Evolutionary conservation across 176 grass and related monocot species (phyloP).

Genomic region (Neostapfia colusana): DNA sequence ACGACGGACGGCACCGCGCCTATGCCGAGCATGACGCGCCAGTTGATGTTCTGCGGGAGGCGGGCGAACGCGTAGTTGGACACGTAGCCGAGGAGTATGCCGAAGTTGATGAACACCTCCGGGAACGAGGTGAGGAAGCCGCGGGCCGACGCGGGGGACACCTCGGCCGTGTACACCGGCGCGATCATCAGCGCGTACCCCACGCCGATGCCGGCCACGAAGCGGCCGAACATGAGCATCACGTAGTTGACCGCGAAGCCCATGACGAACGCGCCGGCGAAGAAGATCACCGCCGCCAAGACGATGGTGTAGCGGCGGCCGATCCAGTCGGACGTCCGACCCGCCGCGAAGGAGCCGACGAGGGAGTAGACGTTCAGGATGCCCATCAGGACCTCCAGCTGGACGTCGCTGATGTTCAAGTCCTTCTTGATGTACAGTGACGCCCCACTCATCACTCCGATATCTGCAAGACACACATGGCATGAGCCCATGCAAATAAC

Average conservation of each 20-base stretch:
- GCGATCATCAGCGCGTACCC: slow-evolving; percentile 87
- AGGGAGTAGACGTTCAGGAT: slow-evolving; percentile 83
- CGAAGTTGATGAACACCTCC: slow-evolving; percentile 66
- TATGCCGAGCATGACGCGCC: slow-evolving; percentile 75
- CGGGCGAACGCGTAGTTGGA: slow-evolving; percentile 56
- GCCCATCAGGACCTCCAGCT: slow-evolving; percentile 64
- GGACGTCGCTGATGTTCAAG: slow-evolving; percentile 37
- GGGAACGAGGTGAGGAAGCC: slow-evolving; percentile 68
- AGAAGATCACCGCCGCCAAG: slow-evolving; percentile 71
- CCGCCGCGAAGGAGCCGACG: slow-evolving; percentile 69
- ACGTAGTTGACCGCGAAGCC: slow-evolving; percentile 62
- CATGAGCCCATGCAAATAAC: slow-evolving; percentile 24
- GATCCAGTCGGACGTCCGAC: slow-evolving; percentile 73
- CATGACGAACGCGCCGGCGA: slow-evolving; percentile 67
- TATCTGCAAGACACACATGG: slow-evolving; percentile 40
- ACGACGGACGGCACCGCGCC: slow-evolving; percentile 56
- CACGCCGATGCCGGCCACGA: slow-evolving; percentile 70
- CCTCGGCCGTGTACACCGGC: slow-evolving; percentile 74
- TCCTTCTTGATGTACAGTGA: slow-evolving; percentile 61
- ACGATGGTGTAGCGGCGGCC: slow-evolving; percentile 75
- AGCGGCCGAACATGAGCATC: slow-evolving; percentile 77
- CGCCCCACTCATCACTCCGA: slow-evolving; percentile 85
- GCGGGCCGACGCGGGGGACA: slow-evolving; percentile 63
- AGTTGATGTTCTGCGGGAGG: slow-evolving; percentile 44
- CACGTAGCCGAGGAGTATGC: slow-evolving; percentile 64